Base-by-base conservation (phyloP, 2,329 filamentous ascomycete species). In the Phialemonium atrogriseum region DNA sequence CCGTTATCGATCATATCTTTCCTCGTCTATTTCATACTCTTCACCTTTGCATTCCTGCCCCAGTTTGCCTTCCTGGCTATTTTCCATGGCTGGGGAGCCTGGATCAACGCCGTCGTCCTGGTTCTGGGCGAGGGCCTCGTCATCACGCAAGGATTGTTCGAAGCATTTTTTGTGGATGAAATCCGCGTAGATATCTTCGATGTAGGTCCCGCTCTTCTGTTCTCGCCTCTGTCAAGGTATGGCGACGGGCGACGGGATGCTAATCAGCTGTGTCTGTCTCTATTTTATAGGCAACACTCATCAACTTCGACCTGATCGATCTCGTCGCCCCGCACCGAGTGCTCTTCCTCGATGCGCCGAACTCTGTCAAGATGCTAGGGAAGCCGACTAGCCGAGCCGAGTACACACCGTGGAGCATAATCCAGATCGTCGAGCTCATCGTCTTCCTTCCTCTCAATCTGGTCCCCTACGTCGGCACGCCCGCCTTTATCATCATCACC, bases 381-480 rank as follows among this genome's bases (percentile, higher is more conserved):
- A 87, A 85, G 43, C 85, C 87, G 1, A 87, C 80, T 0, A 75
- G 64, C 14, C 68, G 77, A 2, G 84, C 86, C 1, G 70, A 85
- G 12, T 95, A 91, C 57, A 79, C 83, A 7, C 89, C 89, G 0
- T 95, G 93, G 67, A 94, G 84, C 34, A 63, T 94, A 33, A 74
- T 84, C n/a, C 89, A 95, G 56, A 91, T 94, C 35, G 52, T 84
- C 40, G 89, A 95, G 58, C 81, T 95, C 38, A 64, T 93, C 21
- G 46, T 84, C 18, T 79, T 80, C 47, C 66, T 88, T 2, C 83
- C 91, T 2, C 70, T 98, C 37, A 96, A 94, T 52, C 75, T 98
- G 14, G 73, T 96, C 11, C 89, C 89, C 0, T 75, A 81, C 27
- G 73, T 86, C 10, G 89, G 89, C 11, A 82, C 83, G 0, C 84